Evolutionary conservation across 345 rosid genomes (phyloP).

Genomic region (Lagerstroemia speciosa): DNA sequence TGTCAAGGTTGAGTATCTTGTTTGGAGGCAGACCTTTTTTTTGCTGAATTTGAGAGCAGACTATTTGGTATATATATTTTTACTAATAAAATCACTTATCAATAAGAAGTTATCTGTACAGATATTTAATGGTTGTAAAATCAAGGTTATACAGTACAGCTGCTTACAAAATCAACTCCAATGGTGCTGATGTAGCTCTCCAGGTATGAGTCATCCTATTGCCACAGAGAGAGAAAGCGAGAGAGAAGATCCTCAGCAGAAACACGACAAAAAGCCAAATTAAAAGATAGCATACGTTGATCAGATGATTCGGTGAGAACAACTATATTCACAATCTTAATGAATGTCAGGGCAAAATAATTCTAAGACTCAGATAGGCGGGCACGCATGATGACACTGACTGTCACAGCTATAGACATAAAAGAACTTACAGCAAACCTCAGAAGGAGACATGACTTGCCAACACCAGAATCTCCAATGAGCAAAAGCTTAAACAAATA

Average conservation of each 20-base stretch:
- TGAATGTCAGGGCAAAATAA: neutral
- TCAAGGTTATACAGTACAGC: neutral
- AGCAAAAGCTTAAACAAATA: slow-evolving; percentile 45
- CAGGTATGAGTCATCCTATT: neutral
- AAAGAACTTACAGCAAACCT: slow-evolving; percentile 41
- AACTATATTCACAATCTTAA: neutral
- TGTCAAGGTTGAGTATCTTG: neutral
- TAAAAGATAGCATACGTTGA: neutral
- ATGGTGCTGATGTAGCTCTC: slow-evolving; percentile 1
- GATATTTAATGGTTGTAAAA: neutral
- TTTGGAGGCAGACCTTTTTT: neutral
- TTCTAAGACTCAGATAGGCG: neutral
- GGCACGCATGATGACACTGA: neutral
- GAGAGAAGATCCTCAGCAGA: neutral
- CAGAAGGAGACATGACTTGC: slow-evolving; percentile 45
- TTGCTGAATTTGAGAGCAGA: too few species aligned
- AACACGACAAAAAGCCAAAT: neutral
- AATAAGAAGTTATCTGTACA: neutral
- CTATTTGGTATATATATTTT: neutral
- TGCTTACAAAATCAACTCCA: neutral
- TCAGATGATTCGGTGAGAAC: neutral
- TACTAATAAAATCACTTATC: neutral
- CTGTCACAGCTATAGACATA: neutral
- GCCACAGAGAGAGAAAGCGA: neutral
- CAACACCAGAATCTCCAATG: slow-evolving; percentile 45